phyloP scores from a whole-genome alignment of 768 basidiomycete genomes.

The Austroboletus eburneus region DNA sequence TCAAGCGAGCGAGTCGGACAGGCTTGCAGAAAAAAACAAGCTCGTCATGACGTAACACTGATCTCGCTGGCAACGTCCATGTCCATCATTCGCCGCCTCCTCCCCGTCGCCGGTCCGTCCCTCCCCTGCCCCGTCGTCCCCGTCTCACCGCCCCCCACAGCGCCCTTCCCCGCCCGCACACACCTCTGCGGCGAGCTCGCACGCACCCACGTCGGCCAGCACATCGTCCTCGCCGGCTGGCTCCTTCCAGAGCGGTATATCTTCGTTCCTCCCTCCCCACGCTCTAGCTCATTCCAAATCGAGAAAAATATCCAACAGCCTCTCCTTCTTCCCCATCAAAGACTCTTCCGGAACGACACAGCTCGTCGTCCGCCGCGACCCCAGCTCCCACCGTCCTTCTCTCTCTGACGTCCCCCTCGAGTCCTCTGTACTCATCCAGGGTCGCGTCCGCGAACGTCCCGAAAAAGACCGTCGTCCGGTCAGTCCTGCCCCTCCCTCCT shows the following conservation, averaged over 20 bases:
- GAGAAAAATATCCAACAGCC: constrained; percentile 62
- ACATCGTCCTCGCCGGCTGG: constrained; percentile 78
- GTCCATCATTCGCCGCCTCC: background rate
- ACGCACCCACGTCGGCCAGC: constrained; percentile 44
- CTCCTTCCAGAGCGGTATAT: constrained; percentile 77
- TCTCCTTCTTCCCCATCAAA: constrained; percentile 85
- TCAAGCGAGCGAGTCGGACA: too few relatives aligned
- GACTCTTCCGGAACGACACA: constrained; percentile 77
- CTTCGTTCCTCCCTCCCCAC: constrained; percentile 24
- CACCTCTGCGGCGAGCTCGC: constrained; percentile 63
- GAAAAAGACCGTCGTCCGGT: constrained; percentile 58
- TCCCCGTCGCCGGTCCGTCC: background rate
- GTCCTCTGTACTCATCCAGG: constrained; percentile 73
- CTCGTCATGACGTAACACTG: constrained; percentile 14
- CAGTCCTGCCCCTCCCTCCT: constrained; percentile 22
- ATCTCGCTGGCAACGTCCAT: constrained; percentile 3
- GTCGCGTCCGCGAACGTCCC: constrained; percentile 65
- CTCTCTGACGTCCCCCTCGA: constrained; percentile 70
- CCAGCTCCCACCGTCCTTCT: constrained; percentile 26
- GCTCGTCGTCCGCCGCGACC: constrained; percentile 59
- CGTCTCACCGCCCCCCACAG: constrained; percentile 28
- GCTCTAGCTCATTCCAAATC: constrained; percentile 32
- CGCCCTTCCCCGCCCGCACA: constrained; percentile 56
- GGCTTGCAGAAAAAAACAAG: background rate
- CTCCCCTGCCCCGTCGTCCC: background rate